Evolutionary conservation across 1,139 yeast species (phyloP), one percentile per base, ranked within the genome.

Genomic region (Cylindricascospora bacillispora): DNA sequence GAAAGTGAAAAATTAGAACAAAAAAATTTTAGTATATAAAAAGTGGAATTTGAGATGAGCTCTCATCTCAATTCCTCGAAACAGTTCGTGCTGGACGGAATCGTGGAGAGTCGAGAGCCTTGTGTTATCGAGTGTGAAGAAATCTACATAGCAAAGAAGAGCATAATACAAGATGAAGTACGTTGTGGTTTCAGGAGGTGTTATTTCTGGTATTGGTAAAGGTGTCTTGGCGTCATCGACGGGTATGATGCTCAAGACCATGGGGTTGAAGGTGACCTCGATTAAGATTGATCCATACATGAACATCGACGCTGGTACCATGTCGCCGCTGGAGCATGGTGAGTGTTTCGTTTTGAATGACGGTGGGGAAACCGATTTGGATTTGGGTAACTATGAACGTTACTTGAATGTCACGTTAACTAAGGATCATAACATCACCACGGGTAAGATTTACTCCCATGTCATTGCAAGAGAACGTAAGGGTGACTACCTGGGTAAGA

Each of bases 161-260:
- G n/a, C n/a, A n/a, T n/a, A n/a, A n/a, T n/a, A n/a, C 16, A 27
- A 13, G 12, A 86, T 89, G 98, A 89, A 89, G 63, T 89, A 85
- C 94, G 97, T 89, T 52, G 93, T 89, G 51, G 98, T 89, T 30
- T 86, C 97, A 38, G 98, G 98, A 58, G 98, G 79, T 70, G 98
- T 89, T 47, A 89, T 89, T 48, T 82, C 95, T 46, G 98, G 99
- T 62, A 89, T 89, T 55, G 99, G 99, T 57, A 89, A 89, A 60
- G 99, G 97, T 56, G 95, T 86, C 42, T 68, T 86, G 38, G 64
- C 99, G 36, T 85, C 97, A 23, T 83, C 95, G 35, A 89, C 98
- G 17, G 99, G 99, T 36, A 73, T 92, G 60, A 62, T 89, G 44
- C 70, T 92, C 60, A 92, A 92, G 61, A 86, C 98, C 32, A 62